Base-by-base conservation (phyloP, 2,329 filamentous ascomycete genomes). In the Talaromyces sp. region DNA sequence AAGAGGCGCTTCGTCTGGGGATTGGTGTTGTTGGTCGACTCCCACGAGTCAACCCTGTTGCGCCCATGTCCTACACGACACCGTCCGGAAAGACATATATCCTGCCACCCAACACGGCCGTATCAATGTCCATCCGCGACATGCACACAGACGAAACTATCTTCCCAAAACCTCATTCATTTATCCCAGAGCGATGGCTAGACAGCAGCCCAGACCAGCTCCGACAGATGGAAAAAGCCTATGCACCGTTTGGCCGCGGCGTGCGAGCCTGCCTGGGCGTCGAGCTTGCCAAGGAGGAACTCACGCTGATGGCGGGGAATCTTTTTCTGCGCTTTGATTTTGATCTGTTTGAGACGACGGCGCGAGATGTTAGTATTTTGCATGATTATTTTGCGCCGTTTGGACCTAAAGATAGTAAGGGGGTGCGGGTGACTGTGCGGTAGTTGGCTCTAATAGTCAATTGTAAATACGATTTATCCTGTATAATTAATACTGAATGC, bases 151-250 rank as follows among this genome's bases (percentile, higher is more conserved):
- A 74, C 52, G 62, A 66, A 10, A 55, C 59, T 3, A 65, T 73
- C 36, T 74, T 73, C 57, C 70, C 71, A 1, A 49, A 68, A 6
- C 65, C 70, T 0, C 55, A 63, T 0, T 47, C 56, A 10, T 75
- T 73, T 65, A 49, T 56, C 2, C 72, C 72, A 22, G 71, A 73
- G 32, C 65, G 72, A 55, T 75, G 71, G 67, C 60, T 75, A 17
- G 59, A 62, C 8, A 55, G 25, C 8, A 32, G 54, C 11, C 19
- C 27, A 22, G 27, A 30, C 15, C 54, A 63, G 15, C 39, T 63
- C 0, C 28, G 39, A 13, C 61, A 60, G 44, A 63, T 63, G 61
- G 61, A 63, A 15, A 63, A 63, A 39, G 44, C 27, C 3, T 63
- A 57, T 33, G 61, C 59, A 1, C 58, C 61, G 3, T 63, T 63